Conservation (phyloP, 345 rosid species). For the Sisymbrium irio region DNA sequence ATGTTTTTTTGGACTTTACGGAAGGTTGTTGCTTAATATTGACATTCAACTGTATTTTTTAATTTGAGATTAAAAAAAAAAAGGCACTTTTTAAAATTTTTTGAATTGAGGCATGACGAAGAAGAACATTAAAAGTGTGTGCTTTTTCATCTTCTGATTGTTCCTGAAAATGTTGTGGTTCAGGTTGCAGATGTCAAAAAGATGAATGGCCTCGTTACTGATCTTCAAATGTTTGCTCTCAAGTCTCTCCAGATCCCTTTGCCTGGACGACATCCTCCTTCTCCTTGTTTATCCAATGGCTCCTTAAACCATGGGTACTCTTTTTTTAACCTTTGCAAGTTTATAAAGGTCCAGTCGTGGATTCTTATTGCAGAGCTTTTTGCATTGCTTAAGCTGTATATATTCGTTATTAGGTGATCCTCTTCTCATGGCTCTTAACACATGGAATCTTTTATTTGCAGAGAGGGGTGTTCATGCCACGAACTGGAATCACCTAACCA, state of each 20-base stretch:
- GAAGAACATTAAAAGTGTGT: constrained; percentile 9
- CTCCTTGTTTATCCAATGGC: constrained; percentile 54
- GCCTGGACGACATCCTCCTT: constrained; percentile 94
- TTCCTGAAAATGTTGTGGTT: neutral
- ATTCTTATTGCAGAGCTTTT: neutral
- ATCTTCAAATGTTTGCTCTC: constrained; percentile 95
- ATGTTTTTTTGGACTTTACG: neutral
- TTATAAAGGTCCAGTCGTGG: neutral
- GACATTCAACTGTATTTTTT: constrained; percentile 5
- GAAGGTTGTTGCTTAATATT: neutral
- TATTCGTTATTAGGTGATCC: neutral
- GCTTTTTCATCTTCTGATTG: constrained; percentile 16
- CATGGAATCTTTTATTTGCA: constrained; percentile 37
- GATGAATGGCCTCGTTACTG: constrained; percentile 85
- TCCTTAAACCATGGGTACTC: constrained; percentile 51
- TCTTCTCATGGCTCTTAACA: constrained; percentile 4
- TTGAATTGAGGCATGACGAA: neutral
- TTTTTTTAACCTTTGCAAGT: neutral
- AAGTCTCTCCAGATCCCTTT: constrained; percentile 74
- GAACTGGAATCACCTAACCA: constrained; percentile 30
- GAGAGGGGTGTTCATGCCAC: constrained; percentile 40
- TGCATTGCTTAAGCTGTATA: neutral
- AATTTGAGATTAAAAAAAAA: no score
- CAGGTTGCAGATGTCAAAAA: constrained; percentile 88
- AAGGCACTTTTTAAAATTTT: neutral